Evolutionary conservation across 2,329 filamentous ascomycete species (phyloP).

Genomic region (Aspergillus novoparasiticus): DNA sequence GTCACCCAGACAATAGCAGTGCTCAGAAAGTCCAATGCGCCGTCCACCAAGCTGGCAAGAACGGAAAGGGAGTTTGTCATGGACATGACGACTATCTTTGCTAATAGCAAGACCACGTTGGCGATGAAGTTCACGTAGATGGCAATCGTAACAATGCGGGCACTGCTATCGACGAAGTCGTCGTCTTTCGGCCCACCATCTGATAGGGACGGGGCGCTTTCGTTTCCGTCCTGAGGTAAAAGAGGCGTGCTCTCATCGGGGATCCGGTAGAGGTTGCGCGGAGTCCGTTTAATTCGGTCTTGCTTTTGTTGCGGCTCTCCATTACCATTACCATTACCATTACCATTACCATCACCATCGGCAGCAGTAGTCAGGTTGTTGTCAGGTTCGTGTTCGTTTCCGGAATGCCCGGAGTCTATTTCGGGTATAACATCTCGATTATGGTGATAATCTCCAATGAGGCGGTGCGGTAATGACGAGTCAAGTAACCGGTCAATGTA

Average conservation of each 20-base stretch:
- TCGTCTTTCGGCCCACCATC: conserved; percentile 48
- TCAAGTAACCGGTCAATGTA: conserved; percentile 91
- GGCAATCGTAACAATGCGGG: conserved; percentile 77
- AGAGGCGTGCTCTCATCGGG: conserved; percentile 38
- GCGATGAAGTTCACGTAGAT: conserved; percentile 84
- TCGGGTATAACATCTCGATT: neutral
- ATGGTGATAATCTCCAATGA: conserved; percentile 80
- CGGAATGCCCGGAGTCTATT: neutral
- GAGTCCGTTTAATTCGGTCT: conserved; percentile 68
- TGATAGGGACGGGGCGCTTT: conserved; percentile 59
- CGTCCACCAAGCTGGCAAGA: conserved; percentile 67
- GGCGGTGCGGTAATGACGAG: conserved; percentile 85
- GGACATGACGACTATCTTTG: conserved; percentile 76
- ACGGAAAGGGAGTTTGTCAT: conserved; percentile 70
- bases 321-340: neutral
- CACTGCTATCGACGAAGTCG: conserved; percentile 65
- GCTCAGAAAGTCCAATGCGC: conserved; percentile 67
- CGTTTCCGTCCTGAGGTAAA: conserved; percentile 49
- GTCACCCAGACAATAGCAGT: conserved; percentile 66
- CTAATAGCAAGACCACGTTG: conserved; percentile 72
- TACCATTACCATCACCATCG: neutral
- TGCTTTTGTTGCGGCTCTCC: conserved; percentile 39
- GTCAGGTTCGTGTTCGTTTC: conserved; percentile 43
- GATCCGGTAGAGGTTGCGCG: conserved; percentile 80
- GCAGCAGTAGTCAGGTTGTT: conserved; percentile 40